Evolutionary conservation across 2,329 filamentous ascomycete genomes (phyloP).

Genomic region (Xylariales sp.): DNA sequence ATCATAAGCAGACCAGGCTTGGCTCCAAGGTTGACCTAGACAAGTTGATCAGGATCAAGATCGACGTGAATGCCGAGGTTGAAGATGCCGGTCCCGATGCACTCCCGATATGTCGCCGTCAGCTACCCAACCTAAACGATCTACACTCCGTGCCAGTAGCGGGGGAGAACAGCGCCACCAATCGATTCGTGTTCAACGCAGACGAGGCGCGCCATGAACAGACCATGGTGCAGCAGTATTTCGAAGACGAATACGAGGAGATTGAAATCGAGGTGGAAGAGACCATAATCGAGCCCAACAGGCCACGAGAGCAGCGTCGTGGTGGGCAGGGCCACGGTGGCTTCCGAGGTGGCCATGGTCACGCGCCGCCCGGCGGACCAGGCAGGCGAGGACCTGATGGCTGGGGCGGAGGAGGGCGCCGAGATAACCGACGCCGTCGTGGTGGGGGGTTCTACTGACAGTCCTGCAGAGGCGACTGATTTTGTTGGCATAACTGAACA

Average conservation of each 20-base stretch:
- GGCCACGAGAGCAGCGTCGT: constrained; percentile 19
- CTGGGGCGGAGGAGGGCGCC: constrained; percentile 7
- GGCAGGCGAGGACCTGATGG: constrained; percentile 7
- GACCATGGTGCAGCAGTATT: constrained; percentile 62
- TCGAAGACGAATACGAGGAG: constrained; percentile 71
- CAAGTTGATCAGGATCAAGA: constrained; percentile 80
- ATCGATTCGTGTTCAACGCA: constrained; percentile 84
- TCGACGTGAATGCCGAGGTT: constrained; percentile 78
- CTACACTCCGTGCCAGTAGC: constrained; percentile 20
- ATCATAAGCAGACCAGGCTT: constrained; percentile 68
- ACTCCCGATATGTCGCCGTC: constrained; percentile 12
- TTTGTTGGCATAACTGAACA: too few species aligned
- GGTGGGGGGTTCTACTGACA: constrained; percentile 3
- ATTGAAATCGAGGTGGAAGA: constrained; percentile 76
- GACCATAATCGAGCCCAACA: constrained; percentile 28
- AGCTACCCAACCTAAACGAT: constrained; percentile 27
- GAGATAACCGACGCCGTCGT: constrained; percentile 5
- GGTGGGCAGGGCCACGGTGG: constrained; percentile 12
- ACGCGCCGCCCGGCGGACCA: constrained; percentile 1
- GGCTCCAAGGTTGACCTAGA: constrained; percentile 70
- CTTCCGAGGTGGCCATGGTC: constrained; percentile 2
- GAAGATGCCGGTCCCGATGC: constrained; percentile 37
- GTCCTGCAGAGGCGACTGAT: too few species aligned
- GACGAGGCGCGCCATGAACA: constrained; percentile 71
- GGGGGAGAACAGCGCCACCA: constrained; percentile 33